Evolutionary conservation across 2,329 filamentous ascomycete species (phyloP), one percentile per base, ranked within the genome.

Genomic region (Alternaria conjuncta): DNA sequence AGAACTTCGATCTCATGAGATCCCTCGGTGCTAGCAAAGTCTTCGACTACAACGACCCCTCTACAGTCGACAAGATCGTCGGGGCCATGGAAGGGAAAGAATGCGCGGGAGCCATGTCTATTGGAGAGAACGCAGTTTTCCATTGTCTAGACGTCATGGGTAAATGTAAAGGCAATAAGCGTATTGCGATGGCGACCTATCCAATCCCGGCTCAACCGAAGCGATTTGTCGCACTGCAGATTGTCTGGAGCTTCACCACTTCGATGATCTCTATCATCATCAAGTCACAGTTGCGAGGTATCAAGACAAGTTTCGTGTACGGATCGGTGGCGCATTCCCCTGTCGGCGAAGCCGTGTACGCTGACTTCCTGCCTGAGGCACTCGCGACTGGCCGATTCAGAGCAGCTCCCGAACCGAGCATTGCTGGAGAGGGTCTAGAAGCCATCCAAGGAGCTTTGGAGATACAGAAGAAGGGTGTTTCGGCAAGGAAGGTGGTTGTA

Each of bases 31-130:
- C 84, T 1, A 77, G 75, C 50, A 72, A 76, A 54, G 80, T 78
- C 3, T 85, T 86, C 69, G 84, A 87, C 72, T 87, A 87, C 76
- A 77, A 78, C 21, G n/a, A 23, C 23, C 12, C 26, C 78, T 78
- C 78, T 11, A 46, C 60, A 4, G 71, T 78, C 25, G 65, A 74
- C 6, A 74, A 81, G 13, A 74, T 81, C n/a, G 73, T 80, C 18
- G 59, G 60, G 5, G 72, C 73, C 4, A 66, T 82, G 60, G 74
- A 80, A 56, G 75, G 74, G 5, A 75, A 73, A 43, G 72, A 75
- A 15, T 79, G 78, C 44, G 71, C 66, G 4, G 81, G 81, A 6
- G 70, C 78, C 30, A 74, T 81, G 55, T 80, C 82, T 47, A 68
- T 72, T 25, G 75, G 70, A 18, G 51, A 66, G 9, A 51, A 45